These are phyloP conservation scores for Yamadazyma olivae DNA, from an alignment of 805 yeast genomes.

Conservation along the genomic window DNA sequence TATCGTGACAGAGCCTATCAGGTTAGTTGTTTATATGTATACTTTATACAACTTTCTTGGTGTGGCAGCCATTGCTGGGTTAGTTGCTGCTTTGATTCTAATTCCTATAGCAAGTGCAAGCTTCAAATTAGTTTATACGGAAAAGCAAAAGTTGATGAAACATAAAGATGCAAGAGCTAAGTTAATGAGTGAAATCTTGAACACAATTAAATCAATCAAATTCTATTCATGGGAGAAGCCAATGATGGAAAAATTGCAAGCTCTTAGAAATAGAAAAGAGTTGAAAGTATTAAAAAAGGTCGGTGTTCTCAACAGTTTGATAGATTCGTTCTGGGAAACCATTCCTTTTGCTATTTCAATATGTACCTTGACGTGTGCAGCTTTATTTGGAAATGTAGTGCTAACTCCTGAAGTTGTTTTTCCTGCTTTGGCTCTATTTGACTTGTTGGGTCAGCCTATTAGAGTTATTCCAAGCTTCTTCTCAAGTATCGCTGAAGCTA, in stretches of 20 bases:
- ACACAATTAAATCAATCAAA: constrained; percentile 36
- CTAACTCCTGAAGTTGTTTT: constrained; percentile 36
- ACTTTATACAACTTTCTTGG: constrained; percentile 35
- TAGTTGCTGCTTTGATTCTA: constrained; percentile 26
- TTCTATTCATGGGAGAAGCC: constrained; percentile 43
- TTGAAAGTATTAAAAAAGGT: constrained; percentile 23
- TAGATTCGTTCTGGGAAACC: constrained; percentile 34
- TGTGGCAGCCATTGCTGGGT: constrained; percentile 35
- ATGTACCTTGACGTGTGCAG: constrained; percentile 28
- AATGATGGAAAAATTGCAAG: constrained; percentile 29
- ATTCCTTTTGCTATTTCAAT: constrained; percentile 36
- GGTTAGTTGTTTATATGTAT: constrained; percentile 22
- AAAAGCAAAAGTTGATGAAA: constrained; percentile 19
- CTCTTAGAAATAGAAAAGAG: constrained; percentile 35
- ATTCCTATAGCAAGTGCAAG: constrained; percentile 28
- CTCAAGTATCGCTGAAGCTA: constrained; percentile 25
- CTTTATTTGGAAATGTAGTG: constrained; percentile 19
- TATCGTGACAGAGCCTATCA: constrained; percentile 21
- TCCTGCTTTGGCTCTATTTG: constrained; percentile 38
- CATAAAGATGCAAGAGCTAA: constrained; percentile 36
- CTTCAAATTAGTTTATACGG: constrained; percentile 12
- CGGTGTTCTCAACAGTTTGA: constrained; percentile 31
- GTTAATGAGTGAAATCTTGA: constrained; percentile 35
- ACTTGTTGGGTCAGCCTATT: constrained; percentile 35
- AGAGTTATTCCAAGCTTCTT: constrained; percentile 29